These are phyloP conservation scores for Phenoliferia sp. DNA, from an alignment of 1,284 basidiomycete genomes.

Conservation along the genomic window DNA sequence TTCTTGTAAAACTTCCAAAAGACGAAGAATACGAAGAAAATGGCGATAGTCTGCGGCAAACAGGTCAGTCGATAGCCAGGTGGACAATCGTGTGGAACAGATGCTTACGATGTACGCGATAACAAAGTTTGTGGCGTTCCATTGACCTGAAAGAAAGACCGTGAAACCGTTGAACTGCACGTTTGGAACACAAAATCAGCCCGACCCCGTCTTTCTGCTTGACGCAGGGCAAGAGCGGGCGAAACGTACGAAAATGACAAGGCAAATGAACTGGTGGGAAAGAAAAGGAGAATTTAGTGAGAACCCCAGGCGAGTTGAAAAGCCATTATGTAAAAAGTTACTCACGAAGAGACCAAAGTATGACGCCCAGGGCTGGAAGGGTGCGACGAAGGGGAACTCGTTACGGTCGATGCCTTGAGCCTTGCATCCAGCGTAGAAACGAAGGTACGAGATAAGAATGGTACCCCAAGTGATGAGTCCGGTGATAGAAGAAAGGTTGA, in stretches of 20 bases:
- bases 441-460: conserved; percentile 67
- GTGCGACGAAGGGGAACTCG: conserved; percentile 51
- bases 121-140: neutral
- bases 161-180: conserved; percentile 15
- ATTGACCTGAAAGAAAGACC: neutral
- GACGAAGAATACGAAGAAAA: conserved; percentile 8
- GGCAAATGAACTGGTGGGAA: neutral
- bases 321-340: neutral
- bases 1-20: conserved; percentile 22
- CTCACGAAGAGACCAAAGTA: conserved; percentile 27
- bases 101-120: neutral
- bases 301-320: too few relatives aligned
- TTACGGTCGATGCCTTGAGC: conserved; percentile 56
- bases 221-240: too few relatives aligned
- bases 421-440: conserved; percentile 62
- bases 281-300: too few relatives aligned
- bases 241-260: neutral
- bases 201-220: too few relatives aligned
- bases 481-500: conserved; percentile 42
- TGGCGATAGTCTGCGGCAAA: neutral
- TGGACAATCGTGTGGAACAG: neutral
- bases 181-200: neutral
- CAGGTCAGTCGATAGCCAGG: neutral
- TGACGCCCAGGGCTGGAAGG: conserved; percentile 42
- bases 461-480: conserved; percentile 55